A percentile compares a stretch with the other conserved stretches of the same genome.
Conservation (phyloP, 2,329 filamentous ascomycete genomes). For the Allantophomopsis cytisporea region DNA sequence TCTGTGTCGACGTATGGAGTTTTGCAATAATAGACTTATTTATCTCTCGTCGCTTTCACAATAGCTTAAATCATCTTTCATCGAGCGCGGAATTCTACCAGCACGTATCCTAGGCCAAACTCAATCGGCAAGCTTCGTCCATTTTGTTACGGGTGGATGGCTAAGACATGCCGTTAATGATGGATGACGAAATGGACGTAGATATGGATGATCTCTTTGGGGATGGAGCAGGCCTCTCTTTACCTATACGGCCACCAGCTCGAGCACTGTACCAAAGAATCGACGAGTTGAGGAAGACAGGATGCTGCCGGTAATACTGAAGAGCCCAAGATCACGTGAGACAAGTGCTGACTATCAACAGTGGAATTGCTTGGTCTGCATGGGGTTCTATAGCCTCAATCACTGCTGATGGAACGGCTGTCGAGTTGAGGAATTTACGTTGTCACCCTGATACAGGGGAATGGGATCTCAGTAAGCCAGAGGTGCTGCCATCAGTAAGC, state of each 20-base stretch:
- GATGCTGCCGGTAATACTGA: slow-evolving; percentile 65
- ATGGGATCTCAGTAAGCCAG: slow-evolving; percentile 69
- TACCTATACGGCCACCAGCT: slow-evolving; percentile 37
- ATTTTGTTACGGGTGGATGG: not conserved
- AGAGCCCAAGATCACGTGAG: too few species aligned
- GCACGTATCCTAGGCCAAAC: too few species aligned
- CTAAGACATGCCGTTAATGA: slow-evolving; percentile 33
- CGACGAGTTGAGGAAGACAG: slow-evolving; percentile 61
- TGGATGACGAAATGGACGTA: slow-evolving; percentile 42
- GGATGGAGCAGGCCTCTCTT: slow-evolving; percentile 46
- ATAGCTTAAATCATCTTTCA: too few species aligned
- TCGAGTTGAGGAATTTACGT: slow-evolving; percentile 62
- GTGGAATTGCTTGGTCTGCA: slow-evolving; percentile 78
- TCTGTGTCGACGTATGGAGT: too few species aligned
- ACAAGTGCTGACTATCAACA: slow-evolving; percentile 20
- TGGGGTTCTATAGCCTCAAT: slow-evolving; percentile 77
- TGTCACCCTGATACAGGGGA: slow-evolving; percentile 54
- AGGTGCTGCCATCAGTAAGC: slow-evolving; percentile 44
- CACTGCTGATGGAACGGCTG: slow-evolving; percentile 50
- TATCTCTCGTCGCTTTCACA: too few species aligned
- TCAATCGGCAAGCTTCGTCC: too few species aligned
- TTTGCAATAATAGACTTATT: too few species aligned
- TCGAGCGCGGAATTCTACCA: too few species aligned
- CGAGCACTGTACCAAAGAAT: slow-evolving; percentile 61
- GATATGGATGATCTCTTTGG: slow-evolving; percentile 67